Base-by-base conservation (phyloP, 176 grass and related monocot genomes). In the Bromus sterilis region DNA sequence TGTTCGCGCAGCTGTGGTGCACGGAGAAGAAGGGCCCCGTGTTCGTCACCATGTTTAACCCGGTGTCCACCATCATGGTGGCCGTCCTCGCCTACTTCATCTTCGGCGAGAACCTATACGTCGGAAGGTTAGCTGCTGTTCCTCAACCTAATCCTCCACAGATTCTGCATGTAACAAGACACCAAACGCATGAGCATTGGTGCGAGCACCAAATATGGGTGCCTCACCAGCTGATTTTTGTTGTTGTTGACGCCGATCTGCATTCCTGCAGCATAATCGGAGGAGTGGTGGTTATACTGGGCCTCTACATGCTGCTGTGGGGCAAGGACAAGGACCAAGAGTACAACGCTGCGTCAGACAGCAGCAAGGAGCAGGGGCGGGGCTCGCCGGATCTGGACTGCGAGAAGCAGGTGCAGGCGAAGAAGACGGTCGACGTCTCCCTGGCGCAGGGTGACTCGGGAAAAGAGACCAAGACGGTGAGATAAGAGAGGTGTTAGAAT, bases 31-130 rank as follows among this genome's bases (percentile, higher is more conserved):
- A 91, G 60, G 96, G 96, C 34, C 96, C 93, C 11, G 96, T 98
- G 42, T 98, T 98, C 66, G 96, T 95, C 24, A 98, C 93, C 65
- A 98, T 98, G 93, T 98, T 98, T 84, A 98, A 91, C 57, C 96
- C 96, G 14, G 53, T 98, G 25, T 71, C 80, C 1, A 93, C 93
- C 9, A 73, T 98, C 75, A 95, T 95, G 93, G 93, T 95, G 64
- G 90, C 89, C 35, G 15, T 91, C 70, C 65, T 94, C 2, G 86
- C 95, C 1, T 98, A 89, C 78, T 94, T 91, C 80, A 79, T 92
- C 42, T 94, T 98, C 30, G 95, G 92, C 26, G 90, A 98, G 32
- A 87, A 79, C 73, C 78, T 98, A 71, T 89, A 93, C 62, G 64
- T 88, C 7, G 95, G 95, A 49, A 97, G 92, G 89, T 87, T 73